A percentile compares a stretch with the other conserved stretches of the same genome.
Conservation (phyloP, 2,329 filamentous ascomycete genomes). For the Botryotinia convoluta region DNA sequence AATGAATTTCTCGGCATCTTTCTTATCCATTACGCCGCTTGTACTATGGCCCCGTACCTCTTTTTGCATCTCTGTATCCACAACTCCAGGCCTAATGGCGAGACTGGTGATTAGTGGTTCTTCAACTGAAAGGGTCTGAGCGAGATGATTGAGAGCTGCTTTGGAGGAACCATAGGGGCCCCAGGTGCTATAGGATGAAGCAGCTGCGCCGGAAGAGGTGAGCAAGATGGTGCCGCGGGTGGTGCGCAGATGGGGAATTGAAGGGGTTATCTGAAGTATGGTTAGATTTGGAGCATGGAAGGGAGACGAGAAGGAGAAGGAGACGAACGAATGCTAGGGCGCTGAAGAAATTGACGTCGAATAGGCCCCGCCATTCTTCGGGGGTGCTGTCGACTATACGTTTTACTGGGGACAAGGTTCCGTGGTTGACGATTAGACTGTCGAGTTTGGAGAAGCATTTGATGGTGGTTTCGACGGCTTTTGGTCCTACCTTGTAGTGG, state of each 20-base stretch:
- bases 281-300: conserved; percentile 20
- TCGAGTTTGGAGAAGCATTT: conserved; percentile 71
- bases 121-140: conserved; percentile 68
- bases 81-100: conserved; percentile 72
- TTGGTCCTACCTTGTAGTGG: conserved; percentile 47
- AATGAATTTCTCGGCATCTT: conserved; percentile 63
- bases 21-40: conserved; percentile 54
- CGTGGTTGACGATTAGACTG: conserved; percentile 85
- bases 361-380: conserved; percentile 72
- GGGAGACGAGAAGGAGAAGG: neutral
- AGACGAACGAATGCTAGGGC: conserved; percentile 68
- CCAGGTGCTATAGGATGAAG: conserved; percentile 67
- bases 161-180: conserved; percentile 80
- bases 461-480: conserved; percentile 63
- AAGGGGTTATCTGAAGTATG: conserved; percentile 53
- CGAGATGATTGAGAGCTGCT: conserved; percentile 78
- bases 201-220: conserved; percentile 75
- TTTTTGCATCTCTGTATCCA: conserved; percentile 90
- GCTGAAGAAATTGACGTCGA: conserved; percentile 86
- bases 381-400: conserved; percentile 64
- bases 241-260: conserved; percentile 65
- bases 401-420: conserved; percentile 71
- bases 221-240: conserved; percentile 71
- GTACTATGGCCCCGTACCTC: conserved; percentile 65
- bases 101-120: conserved; percentile 74